Evolutionary conservation across 2,329 filamentous ascomycete genomes (phyloP).

Genomic region (Metarhizium brunneum): DNA sequence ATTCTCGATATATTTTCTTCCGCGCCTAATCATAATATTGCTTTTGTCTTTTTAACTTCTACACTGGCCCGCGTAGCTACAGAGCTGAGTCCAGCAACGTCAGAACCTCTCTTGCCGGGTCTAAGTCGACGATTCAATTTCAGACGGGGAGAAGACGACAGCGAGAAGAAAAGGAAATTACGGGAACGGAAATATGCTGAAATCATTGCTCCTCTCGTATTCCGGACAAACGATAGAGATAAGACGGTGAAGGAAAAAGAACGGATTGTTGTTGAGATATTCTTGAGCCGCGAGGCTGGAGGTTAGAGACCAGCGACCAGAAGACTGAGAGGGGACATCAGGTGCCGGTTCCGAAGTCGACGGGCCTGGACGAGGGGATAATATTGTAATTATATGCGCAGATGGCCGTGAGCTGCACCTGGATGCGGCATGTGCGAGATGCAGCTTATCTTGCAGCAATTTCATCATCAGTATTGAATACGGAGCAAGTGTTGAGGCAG

Average conservation of each 20-base stretch:
- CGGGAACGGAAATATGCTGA: constrained; percentile 55
- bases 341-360: not conserved
- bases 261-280: constrained; percentile 59
- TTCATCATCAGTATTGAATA: not conserved
- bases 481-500: not conserved
- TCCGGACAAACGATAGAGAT: constrained; percentile 48
- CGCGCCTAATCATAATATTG: constrained; percentile 73
- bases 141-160: constrained; percentile 22
- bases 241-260: constrained; percentile 54
- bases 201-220: constrained; percentile 54
- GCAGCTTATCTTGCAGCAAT: not conserved
- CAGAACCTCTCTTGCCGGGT: constrained; percentile 18
- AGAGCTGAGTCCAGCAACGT: constrained; percentile 35
- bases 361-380: not conserved
- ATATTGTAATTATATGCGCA: not conserved
- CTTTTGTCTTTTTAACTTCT: constrained; percentile 77
- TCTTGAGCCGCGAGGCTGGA: constrained; percentile 31
- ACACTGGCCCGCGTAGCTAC: constrained; percentile 52
- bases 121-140: constrained; percentile 39
- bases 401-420: not conserved
- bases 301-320: constrained; percentile 17
- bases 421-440: not conserved
- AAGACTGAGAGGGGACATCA: not conserved
- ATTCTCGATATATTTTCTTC: constrained; percentile 66
- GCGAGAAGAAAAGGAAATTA: constrained; percentile 37